These are phyloP conservation scores for Ogataea neopini DNA, from an alignment of 805 yeast species.

Conservation along the genomic window DNA sequence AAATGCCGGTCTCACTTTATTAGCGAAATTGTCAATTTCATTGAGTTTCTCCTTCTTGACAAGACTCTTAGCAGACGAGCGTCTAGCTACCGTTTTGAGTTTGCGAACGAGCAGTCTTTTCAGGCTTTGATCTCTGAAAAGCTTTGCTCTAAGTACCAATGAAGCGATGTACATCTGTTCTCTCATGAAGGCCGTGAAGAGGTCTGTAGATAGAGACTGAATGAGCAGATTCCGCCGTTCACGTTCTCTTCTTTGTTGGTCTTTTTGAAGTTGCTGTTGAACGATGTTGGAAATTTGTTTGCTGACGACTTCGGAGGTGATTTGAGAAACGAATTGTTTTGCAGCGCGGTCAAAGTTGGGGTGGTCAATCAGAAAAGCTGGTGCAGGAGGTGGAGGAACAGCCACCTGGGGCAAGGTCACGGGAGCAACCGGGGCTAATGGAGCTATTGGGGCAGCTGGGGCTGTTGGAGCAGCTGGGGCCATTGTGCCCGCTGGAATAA, in stretches of 20 bases:
- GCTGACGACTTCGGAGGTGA: conserved; percentile 29
- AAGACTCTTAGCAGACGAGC: conserved; percentile 26
- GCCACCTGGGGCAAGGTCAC: neutral
- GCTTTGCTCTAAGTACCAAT: conserved; percentile 48
- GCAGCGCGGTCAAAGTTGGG: conserved; percentile 36
- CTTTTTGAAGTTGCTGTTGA: conserved; percentile 2
- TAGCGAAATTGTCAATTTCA: conserved; percentile 36
- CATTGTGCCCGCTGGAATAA: too few relatives aligned
- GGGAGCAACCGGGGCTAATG: too few relatives aligned
- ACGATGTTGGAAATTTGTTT: conserved; percentile 28
- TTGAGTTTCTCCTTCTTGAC: conserved; percentile 40
- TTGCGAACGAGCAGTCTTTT: conserved; percentile 34
- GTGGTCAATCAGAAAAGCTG: conserved; percentile 14
- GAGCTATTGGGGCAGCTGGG: too few relatives aligned
- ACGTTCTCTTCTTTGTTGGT: conserved; percentile 8
- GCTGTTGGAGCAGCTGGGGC: too few relatives aligned
- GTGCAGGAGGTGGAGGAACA: neutral
- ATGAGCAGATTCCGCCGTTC: conserved; percentile 33
- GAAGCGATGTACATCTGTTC: conserved; percentile 51
- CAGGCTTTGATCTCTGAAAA: conserved; percentile 34
- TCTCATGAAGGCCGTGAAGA: conserved; percentile 60
- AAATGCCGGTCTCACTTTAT: conserved; percentile 28
- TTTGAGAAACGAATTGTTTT: conserved; percentile 21
- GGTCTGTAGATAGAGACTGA: conserved; percentile 45
- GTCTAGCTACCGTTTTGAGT: conserved; percentile 34